Percentiles rank a stretch among this genome's conserved stretches.
Evolutionary conservation across 176 grass and related monocot species (phyloP).

Genomic region (Alloteropsis semialata): DNA sequence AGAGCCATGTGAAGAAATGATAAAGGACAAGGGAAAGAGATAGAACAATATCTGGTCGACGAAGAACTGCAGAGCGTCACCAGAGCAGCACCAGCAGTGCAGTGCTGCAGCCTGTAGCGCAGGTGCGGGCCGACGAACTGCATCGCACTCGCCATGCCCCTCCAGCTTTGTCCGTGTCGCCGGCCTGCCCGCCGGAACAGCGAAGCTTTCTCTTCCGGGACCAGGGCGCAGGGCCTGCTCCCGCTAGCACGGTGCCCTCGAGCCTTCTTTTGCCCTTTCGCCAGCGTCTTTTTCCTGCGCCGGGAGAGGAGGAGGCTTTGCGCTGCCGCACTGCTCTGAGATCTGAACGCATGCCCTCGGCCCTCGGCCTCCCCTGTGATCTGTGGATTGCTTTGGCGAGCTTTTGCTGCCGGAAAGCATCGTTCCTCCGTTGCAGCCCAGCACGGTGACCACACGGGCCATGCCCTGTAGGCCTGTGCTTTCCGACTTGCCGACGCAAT

Average conservation of each 20-base stretch:
- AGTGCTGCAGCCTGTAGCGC: neutral
- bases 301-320: slow-evolving; percentile 2
- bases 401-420: slow-evolving; percentile 41
- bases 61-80: no score
- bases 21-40: slow-evolving; percentile 7
- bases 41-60: neutral
- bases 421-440: neutral
- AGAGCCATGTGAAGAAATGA: slow-evolving; percentile 28
- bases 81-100: no score
- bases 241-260: slow-evolving; percentile 19
- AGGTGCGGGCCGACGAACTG: neutral
- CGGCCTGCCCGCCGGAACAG: neutral
- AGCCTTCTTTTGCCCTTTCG: slow-evolving; percentile 29
- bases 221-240: slow-evolving; percentile 9
- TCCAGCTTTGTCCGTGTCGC: slow-evolving; percentile 10
- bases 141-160: neutral
- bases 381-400: slow-evolving; percentile 36
- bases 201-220: neutral
- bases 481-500: neutral
- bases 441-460: slow-evolving; percentile 13
- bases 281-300: slow-evolving; percentile 25
- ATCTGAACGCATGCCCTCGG: slow-evolving; percentile 10
- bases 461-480: neutral
- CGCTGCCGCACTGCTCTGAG: neutral
- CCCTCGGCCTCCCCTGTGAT: no score